A percentile compares a stretch with the other conserved stretches of the same genome.
Evolutionary conservation across 495 filamentous ascomycete species (phyloP).

Genomic region (Xylaria nigripes): DNA sequence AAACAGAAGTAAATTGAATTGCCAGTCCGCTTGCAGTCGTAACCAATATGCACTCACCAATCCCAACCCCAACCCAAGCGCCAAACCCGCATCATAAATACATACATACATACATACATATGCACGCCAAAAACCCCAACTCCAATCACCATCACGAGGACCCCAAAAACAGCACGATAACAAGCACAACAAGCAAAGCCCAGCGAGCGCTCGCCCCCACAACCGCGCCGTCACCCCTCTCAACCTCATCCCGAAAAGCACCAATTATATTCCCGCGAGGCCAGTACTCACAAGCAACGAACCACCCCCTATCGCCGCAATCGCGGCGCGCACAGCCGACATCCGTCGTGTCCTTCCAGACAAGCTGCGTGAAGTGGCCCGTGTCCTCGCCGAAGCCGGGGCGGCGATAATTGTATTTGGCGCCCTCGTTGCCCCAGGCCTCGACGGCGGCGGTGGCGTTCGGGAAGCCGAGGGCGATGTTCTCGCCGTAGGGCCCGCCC

Average conservation of each 20-base stretch:
- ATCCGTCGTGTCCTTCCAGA: constrained; percentile 62
- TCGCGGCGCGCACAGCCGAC: constrained; percentile 61
- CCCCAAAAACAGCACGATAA: not conserved
- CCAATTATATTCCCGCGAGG: constrained; percentile 67
- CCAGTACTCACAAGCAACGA: constrained; percentile 73
- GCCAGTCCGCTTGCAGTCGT: too few species aligned
- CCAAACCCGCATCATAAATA: not conserved
- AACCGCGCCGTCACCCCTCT: constrained; percentile 2
- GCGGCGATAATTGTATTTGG: constrained; percentile 48
- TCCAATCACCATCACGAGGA: not conserved
- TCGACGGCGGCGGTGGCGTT: constrained; percentile 52
- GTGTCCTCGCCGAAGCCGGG: constrained; percentile 54
- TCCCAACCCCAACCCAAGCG: too few species aligned
- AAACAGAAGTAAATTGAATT: not conserved
- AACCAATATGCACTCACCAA: too few species aligned
- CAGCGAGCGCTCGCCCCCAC: constrained; percentile 4
- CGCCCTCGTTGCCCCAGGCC: constrained; percentile 59
- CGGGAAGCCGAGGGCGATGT: constrained; percentile 61
- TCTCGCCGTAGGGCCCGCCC: constrained; percentile 67
- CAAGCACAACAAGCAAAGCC: not conserved
- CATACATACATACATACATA: not conserved
- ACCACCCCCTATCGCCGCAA: constrained; percentile 57
- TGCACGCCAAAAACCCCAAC: not conserved
- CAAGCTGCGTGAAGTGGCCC: constrained; percentile 82
- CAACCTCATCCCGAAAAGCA: constrained; percentile 45